A percentile compares a stretch with the other conserved stretches of the same genome.
phyloP scores from a whole-genome alignment of 495 filamentous ascomycete species.

The Talaromyces proteolyticus region DNA sequence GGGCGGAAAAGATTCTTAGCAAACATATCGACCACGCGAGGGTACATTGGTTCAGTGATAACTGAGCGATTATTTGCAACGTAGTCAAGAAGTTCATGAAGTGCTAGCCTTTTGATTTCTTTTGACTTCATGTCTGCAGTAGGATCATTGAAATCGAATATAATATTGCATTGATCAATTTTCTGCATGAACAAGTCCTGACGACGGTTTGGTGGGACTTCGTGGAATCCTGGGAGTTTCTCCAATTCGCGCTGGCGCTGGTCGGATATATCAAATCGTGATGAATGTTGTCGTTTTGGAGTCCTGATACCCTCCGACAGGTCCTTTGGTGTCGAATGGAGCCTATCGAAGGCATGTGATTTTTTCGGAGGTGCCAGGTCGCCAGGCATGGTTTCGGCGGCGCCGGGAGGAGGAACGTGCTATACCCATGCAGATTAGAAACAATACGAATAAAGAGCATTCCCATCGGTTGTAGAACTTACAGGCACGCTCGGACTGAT shows the following conservation, averaged over 20 bases:
- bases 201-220: conserved; percentile 88
- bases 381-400: conserved; percentile 95
- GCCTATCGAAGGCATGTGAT: conserved; percentile 81
- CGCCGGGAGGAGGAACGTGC: conserved; percentile 91
- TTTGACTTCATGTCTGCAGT: conserved; percentile 99
- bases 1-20: conserved; percentile 97
- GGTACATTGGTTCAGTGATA: conserved; percentile 99
- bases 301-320: conserved; percentile 92
- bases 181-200: conserved; percentile 99
- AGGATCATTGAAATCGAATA: conserved; percentile 99
- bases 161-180: conserved; percentile 99
- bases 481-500: conserved; percentile 94
- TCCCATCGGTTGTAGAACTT: conserved; percentile 31
- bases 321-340: conserved; percentile 91
- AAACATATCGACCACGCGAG: conserved; percentile 98
- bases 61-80: conserved; percentile 98
- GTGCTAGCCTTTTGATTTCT: conserved; percentile 95
- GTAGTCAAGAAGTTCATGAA: conserved; percentile 96
- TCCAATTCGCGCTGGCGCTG: conserved; percentile 87
- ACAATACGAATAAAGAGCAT: not conserved
- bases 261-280: conserved; percentile 94
- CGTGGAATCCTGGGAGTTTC: conserved; percentile 97
- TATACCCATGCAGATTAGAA: conserved; percentile 32
- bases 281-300: conserved; percentile 93
- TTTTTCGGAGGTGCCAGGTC: conserved; percentile 96